Conservation (phyloP, 495 filamentous ascomycete species). For the Cenococcum geophilum region DNA sequence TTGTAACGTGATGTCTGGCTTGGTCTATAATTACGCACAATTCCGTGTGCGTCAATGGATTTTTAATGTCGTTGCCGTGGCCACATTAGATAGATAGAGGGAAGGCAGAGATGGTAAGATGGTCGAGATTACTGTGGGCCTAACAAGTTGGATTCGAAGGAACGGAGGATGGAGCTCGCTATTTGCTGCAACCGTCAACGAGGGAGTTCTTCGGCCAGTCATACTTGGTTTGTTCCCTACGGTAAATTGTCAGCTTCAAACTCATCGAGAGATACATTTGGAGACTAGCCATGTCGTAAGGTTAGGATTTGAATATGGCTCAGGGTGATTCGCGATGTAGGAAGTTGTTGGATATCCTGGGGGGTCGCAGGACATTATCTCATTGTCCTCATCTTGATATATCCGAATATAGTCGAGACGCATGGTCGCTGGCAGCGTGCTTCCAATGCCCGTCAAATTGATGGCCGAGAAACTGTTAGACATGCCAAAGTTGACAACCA, state of each 20-base stretch:
- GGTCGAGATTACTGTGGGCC: not conserved
- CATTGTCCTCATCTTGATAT: conserved; percentile 56
- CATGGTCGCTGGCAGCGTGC: conserved; percentile 63
- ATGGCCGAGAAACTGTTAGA: conserved; percentile 59
- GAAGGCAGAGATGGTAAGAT: conserved; percentile 10
- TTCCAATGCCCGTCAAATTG: conserved; percentile 47
- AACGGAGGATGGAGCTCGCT: not conserved
- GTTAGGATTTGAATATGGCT: conserved; percentile 61
- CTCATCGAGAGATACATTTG: conserved; percentile 35
- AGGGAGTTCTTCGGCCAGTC: conserved; percentile 47
- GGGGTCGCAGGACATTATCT: conserved; percentile 67
- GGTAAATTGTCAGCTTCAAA: conserved; percentile 2
- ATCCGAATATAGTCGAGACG: conserved; percentile 70
- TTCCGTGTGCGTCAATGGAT: not conserved
- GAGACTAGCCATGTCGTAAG: conserved; percentile 50
- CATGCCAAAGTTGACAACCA: conserved; percentile 72
- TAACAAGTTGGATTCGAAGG: conserved; percentile 4
- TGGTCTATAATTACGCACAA: conserved; percentile 18
- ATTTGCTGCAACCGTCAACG: conserved; percentile 42
- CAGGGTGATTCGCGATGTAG: conserved; percentile 62
- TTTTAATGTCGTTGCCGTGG: conserved; percentile 21
- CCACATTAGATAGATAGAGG: conserved; percentile 22
- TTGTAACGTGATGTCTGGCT: conserved; percentile 13
- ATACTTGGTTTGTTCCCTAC: conserved; percentile 32
- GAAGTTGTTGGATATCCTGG: conserved; percentile 59